phyloP scores from a whole-genome alignment of 1,284 basidiomycete genomes.

The Golubevia sp. region DNA sequence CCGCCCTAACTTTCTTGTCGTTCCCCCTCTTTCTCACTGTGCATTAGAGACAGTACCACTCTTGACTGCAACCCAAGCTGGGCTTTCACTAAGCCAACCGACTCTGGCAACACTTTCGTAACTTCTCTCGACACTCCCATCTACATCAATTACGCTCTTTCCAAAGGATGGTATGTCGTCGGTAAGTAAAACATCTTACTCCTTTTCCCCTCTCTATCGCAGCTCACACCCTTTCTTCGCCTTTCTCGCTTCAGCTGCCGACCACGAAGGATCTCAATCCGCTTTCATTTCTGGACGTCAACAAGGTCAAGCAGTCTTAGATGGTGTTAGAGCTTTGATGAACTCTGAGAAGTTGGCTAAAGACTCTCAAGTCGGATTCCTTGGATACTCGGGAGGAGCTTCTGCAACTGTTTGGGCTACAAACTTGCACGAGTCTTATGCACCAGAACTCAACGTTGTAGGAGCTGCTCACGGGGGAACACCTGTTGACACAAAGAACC shows the following conservation, averaged over 20 bases:
- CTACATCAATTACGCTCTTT: slow-evolving; percentile 29
- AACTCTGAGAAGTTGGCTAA: slow-evolving; percentile 16
- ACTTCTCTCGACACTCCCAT: slow-evolving; percentile 21
- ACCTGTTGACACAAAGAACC: slow-evolving; percentile 18
- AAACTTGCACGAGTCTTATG: slow-evolving; percentile 22
- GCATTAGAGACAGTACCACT: slow-evolving; percentile 19
- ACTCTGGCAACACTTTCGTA: slow-evolving; percentile 16
- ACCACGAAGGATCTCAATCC: slow-evolving; percentile 34
- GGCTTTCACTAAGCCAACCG: slow-evolving; percentile 13
- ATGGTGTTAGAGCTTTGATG: slow-evolving; percentile 32
- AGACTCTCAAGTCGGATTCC: slow-evolving; percentile 4
- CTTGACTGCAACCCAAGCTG: slow-evolving; percentile 35
- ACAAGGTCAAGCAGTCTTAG: slow-evolving; percentile 35
- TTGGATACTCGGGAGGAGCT: slow-evolving; percentile 31
- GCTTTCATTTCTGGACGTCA: slow-evolving; percentile 37
- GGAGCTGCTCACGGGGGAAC: slow-evolving; percentile 35
- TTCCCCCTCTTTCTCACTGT: neutral
- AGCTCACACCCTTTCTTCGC: no score
- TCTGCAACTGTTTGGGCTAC: slow-evolving; percentile 37
- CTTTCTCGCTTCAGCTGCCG: no score
- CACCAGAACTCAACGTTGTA: slow-evolving; percentile 38
- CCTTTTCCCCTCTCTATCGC: no score
- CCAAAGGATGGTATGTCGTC: slow-evolving; percentile 27
- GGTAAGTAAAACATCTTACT: no score
- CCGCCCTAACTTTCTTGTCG: no score